phyloP scores from a whole-genome alignment of 345 rosid species.

The Acer yangbiense region DNA sequence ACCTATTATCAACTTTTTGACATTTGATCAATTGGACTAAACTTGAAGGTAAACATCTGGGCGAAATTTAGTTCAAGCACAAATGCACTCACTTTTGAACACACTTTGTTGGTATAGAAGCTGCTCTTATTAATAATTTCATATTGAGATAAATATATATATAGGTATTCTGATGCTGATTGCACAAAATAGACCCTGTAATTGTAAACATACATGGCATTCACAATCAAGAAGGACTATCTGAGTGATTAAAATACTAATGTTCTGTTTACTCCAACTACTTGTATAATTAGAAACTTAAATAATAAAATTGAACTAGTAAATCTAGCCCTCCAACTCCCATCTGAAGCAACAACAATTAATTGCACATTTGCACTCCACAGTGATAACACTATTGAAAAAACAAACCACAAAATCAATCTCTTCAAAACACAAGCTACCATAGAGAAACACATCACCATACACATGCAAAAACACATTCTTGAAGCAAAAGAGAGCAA shows the following conservation, averaged over 20 bases:
- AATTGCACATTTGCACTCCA: not conserved
- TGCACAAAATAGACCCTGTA: not conserved
- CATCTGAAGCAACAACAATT: slow-evolving; percentile 1
- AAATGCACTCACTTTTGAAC: not conserved
- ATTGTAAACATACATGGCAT: not conserved
- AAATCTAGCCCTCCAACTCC: not conserved
- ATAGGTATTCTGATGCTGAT: not conserved
- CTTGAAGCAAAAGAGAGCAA: not conserved
- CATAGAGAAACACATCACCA: not conserved
- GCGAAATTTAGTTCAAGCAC: not conserved
- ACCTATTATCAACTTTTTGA: not conserved
- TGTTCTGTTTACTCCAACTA: not conserved
- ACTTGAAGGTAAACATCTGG: not conserved
- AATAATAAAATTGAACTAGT: not conserved
- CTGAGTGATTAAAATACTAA: not conserved
- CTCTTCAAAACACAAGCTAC: not conserved
- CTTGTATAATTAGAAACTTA: not conserved
- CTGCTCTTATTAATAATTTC: not conserved
- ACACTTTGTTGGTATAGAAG: slow-evolving; percentile 3
- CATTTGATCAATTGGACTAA: slow-evolving; percentile 11
- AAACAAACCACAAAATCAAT: slow-evolving; percentile 4
- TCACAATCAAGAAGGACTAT: slow-evolving; percentile 1
- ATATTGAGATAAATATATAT: not conserved
- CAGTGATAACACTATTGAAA: not conserved
- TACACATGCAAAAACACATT: not conserved